phyloP scores from a whole-genome alignment of 2,329 filamentous ascomycete genomes.

The Paradendryphiella salina region DNA sequence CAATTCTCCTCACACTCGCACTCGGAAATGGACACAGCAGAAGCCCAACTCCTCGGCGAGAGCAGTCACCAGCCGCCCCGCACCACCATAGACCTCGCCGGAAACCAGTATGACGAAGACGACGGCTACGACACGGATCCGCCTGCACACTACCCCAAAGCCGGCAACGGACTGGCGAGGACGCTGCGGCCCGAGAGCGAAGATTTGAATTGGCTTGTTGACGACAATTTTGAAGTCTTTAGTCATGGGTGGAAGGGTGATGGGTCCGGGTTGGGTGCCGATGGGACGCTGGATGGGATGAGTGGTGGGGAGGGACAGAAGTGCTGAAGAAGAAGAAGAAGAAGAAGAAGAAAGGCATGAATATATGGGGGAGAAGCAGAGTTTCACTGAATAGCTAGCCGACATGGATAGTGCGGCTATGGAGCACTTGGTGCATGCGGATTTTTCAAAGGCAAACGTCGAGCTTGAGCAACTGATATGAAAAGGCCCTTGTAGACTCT shows the following conservation, averaged over 20 bases:
- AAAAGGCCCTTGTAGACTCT: too few relatives aligned
- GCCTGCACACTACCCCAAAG: constrained; percentile 63
- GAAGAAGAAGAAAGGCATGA: constrained; percentile 1
- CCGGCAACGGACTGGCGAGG: constrained; percentile 62
- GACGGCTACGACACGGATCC: constrained; percentile 59
- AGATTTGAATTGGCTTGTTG: constrained; percentile 65
- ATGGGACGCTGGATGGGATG: constrained; percentile 29
- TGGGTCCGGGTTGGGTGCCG: constrained; percentile 37
- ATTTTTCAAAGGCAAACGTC: too few relatives aligned
- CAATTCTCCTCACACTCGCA: constrained; percentile 26
- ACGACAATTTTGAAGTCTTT: constrained; percentile 62
- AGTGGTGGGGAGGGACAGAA: constrained; percentile 15
- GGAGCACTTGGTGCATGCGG: background rate
- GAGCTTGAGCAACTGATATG: too few relatives aligned
- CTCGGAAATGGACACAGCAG: constrained; percentile 36
- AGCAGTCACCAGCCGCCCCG: constrained; percentile 17
- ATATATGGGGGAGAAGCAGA: background rate
- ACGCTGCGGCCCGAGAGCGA: constrained; percentile 60
- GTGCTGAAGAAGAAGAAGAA: background rate
- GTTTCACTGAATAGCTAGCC: background rate
- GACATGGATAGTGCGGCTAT: constrained; percentile 9
- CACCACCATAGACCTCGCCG: constrained; percentile 26
- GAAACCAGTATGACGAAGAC: constrained; percentile 45
- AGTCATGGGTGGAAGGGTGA: constrained; percentile 53
- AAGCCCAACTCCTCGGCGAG: constrained; percentile 42